These are phyloP conservation scores for Kwoniella dejecticola DNA, from an alignment of 768 basidiomycete genomes.

Conservation along the genomic window DNA sequence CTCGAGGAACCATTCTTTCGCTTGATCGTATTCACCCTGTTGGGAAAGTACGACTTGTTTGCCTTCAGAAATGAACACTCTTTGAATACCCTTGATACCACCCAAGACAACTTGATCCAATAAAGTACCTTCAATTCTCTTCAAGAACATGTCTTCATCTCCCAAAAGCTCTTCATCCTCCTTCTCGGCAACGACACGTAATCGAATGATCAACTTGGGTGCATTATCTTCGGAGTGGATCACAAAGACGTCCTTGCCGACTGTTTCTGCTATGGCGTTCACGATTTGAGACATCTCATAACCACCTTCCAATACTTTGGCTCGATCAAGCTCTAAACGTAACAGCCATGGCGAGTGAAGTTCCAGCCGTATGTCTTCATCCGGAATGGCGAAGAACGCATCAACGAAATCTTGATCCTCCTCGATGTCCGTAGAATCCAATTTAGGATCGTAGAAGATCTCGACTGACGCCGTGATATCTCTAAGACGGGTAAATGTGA, in stretches of 20 bases:
- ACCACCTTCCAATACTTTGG: slow-evolving; percentile 97
- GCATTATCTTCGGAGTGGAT: slow-evolving; percentile 99
- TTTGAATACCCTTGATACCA: slow-evolving; percentile 84
- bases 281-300: slow-evolving; percentile 94
- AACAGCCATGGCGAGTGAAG: slow-evolving; percentile 95
- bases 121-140: slow-evolving; percentile 95
- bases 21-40: slow-evolving; percentile 62
- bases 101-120: slow-evolving; percentile 91
- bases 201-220: slow-evolving; percentile 93
- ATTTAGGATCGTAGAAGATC: slow-evolving; percentile 97
- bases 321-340: slow-evolving; percentile 92
- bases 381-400: slow-evolving; percentile 98
- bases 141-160: slow-evolving; percentile 94
- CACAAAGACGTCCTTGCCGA: slow-evolving; percentile 93
- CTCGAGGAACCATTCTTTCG: slow-evolving; percentile 88
- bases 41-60: slow-evolving; percentile 68
- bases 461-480: slow-evolving; percentile 94
- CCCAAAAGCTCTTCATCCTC: slow-evolving; percentile 62
- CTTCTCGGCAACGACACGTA: slow-evolving; percentile 85
- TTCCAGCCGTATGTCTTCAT: slow-evolving; percentile 90
- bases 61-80: slow-evolving; percentile 90
- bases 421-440: slow-evolving; percentile 87
- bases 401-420: slow-evolving; percentile 95
- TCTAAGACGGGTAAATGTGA: slow-evolving; percentile 88
- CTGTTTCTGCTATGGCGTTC: slow-evolving; percentile 86